Evolutionary conservation across 176 grass and related monocot genomes (phyloP).

Genomic region (Aegilops umbellulata): DNA sequence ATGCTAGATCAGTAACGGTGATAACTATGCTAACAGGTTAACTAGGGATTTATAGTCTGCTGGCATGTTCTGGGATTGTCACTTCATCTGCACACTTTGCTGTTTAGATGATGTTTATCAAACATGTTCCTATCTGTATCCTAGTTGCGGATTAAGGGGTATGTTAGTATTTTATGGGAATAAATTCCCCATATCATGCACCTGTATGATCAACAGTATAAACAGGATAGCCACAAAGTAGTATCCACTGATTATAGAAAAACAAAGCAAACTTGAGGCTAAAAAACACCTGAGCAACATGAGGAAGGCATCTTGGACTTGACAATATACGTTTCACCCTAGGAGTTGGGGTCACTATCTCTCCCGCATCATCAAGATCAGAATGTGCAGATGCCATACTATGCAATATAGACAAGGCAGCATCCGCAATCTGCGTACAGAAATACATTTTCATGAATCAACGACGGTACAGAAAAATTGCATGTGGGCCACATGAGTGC

Average conservation of each 20-base stretch:
- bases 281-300: slow-evolving; percentile 80
- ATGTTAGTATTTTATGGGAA: not conserved
- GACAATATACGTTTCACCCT: slow-evolving; percentile 92
- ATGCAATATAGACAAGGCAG: slow-evolving; percentile 85
- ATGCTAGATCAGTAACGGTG: slow-evolving; percentile 1
- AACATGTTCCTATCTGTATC: not conserved
- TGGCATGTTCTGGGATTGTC: not conserved
- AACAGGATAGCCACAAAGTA: not conserved
- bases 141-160: slow-evolving; percentile 9
- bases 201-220: not conserved
- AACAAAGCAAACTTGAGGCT: slow-evolving; percentile 16
- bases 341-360: slow-evolving; percentile 98
- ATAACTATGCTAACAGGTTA: not conserved
- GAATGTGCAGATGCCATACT: slow-evolving; percentile 95
- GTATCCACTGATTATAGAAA: slow-evolving; percentile 22
- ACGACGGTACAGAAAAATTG: not conserved
- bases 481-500: not conserved
- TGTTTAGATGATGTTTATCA: not conserved
- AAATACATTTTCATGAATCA: slow-evolving; percentile 16
- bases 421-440: slow-evolving; percentile 71
- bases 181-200: not conserved
- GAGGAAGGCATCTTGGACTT: slow-evolving; percentile 95
- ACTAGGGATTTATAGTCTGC: slow-evolving; percentile 4
- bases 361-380: slow-evolving; percentile 98
- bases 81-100: slow-evolving; percentile 4